Evolutionary conservation across 768 basidiomycete species (phyloP).

Genomic region (Podaxis mareebaensis): DNA sequence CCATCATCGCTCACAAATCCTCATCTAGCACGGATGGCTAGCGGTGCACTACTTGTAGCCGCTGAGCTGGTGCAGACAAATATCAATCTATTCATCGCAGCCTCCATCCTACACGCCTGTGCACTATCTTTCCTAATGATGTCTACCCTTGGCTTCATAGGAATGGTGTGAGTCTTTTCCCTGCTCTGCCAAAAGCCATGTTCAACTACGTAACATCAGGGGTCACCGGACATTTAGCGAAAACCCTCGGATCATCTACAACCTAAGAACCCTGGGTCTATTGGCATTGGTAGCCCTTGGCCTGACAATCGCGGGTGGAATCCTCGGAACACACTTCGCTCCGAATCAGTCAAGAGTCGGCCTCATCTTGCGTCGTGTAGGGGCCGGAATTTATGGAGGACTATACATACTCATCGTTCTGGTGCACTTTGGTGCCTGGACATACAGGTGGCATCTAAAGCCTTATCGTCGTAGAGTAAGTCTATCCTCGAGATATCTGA

Average conservation of each 20-base stretch:
- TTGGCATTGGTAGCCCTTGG: slow-evolving; percentile 40
- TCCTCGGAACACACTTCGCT: slow-evolving; percentile 39
- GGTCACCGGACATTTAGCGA: slow-evolving; percentile 56
- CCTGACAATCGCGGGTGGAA: slow-evolving; percentile 46
- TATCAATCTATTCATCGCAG: slow-evolving; percentile 49
- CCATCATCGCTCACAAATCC: neutral
- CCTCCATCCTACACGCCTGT: slow-evolving; percentile 50
- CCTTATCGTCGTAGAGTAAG: slow-evolving; percentile 47
- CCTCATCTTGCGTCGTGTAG: slow-evolving; percentile 42
- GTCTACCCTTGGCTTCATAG: slow-evolving; percentile 48
- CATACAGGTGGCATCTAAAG: slow-evolving; percentile 47
- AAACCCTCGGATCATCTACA: slow-evolving; percentile 38
- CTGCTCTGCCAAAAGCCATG: neutral
- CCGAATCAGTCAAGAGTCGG: slow-evolving; percentile 34
- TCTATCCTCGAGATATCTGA: neutral
- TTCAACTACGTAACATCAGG: slow-evolving; percentile 25
- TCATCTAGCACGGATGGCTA: slow-evolving; percentile 54
- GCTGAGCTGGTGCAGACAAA: slow-evolving; percentile 44
- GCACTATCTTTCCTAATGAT: slow-evolving; percentile 42
- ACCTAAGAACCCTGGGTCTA: slow-evolving; percentile 37
- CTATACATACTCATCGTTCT: slow-evolving; percentile 41
- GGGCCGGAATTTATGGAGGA: slow-evolving; percentile 42
- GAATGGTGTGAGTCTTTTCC: slow-evolving; percentile 42
- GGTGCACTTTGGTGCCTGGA: slow-evolving; percentile 43
- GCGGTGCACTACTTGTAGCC: slow-evolving; percentile 57